Evolutionary conservation across 208 protist genomes (phyloP).

Genomic region (Angomonas ambiguus): DNA sequence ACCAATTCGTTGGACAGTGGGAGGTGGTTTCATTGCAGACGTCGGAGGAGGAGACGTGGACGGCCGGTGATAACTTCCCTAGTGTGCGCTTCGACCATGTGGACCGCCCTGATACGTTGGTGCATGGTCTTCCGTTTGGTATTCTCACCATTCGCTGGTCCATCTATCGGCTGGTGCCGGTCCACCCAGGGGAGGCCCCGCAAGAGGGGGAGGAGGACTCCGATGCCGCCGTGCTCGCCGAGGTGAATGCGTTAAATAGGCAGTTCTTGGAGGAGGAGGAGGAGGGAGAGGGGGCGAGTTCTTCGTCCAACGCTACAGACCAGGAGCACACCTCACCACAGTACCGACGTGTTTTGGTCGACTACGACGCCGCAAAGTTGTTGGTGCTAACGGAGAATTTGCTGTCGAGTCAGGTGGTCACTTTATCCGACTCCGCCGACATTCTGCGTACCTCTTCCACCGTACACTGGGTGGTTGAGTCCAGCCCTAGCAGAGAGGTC

Average conservation of each 20-base stretch:
- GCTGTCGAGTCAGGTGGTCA: constrained; percentile 54
- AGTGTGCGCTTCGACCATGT: constrained; percentile 59
- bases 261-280: not conserved
- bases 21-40: constrained; percentile 79
- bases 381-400: constrained; percentile 82
- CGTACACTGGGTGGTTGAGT: constrained; percentile 46
- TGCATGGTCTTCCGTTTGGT: constrained; percentile 79
- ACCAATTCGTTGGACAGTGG: constrained; percentile 71
- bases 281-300: not conserved
- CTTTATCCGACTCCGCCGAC: constrained; percentile 52
- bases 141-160: constrained; percentile 82
- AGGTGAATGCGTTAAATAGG: constrained; percentile 1
- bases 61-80: constrained; percentile 42
- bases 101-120: constrained; percentile 37
- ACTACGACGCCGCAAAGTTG: constrained; percentile 70
- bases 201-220: constrained; percentile 2
- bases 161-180: constrained; percentile 41
- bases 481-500: constrained; percentile 5
- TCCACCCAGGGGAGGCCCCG: not conserved
- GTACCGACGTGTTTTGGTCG: constrained; percentile 46
- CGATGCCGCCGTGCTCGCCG: not conserved
- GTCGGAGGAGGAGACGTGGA: constrained; percentile 44
- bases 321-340: not conserved
- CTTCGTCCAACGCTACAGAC: not conserved
- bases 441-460: constrained; percentile 67